Base-by-base conservation (phyloP, 331 rosid genomes). In the Acacia pycnantha region DNA sequence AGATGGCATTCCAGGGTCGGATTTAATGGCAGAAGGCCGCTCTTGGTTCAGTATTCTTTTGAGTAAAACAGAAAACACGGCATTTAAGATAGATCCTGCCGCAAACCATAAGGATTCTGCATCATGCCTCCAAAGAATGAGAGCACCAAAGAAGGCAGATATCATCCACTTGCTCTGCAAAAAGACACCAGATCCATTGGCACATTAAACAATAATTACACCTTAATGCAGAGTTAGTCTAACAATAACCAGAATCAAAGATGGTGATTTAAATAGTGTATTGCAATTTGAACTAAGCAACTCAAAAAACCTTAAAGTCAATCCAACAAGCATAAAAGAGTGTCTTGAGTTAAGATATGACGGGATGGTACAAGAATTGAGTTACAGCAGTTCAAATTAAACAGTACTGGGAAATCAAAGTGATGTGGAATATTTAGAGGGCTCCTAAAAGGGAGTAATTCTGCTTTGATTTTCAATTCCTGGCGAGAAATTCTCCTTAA, bases 1-100 rank as follows among this genome's bases (percentile, higher is more conserved):
- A 74, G 99, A 95, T 7, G 99, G 99, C 99, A 95, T 93, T 80
- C 98, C 99, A 21, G 97, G 99, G 83, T 90, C 99, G 11, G 97
- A 84, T 91, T 86, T 90, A 76, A 85, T 12, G 40, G 86, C 67
- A 75, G 94, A 74, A 82, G 98, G 99, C 37, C 98, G 90, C 77
- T 93, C 96, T 84, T 95, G 99, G 85, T 95, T 95, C 41, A 95
- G 77, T 74, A 93, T 73, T 70, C 27, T 72, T 84, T 95, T 95
- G 33, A 95, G 93, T 7, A 16, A 37, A 14, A 88, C 6, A 79
- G 97, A 90, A 65, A 93, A 88, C 8, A 83, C 0, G 5, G 86
- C 78, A 81, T 95, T 95, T 72, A 90, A 40, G 83, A 95, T 24
- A 58, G 97, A 87, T 58, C 99, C 99, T 67, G 86, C 85, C 6